These are phyloP conservation scores for Sporisorium sorghi DNA, from an alignment of 1,284 basidiomycete species.

Conservation along the genomic window DNA sequence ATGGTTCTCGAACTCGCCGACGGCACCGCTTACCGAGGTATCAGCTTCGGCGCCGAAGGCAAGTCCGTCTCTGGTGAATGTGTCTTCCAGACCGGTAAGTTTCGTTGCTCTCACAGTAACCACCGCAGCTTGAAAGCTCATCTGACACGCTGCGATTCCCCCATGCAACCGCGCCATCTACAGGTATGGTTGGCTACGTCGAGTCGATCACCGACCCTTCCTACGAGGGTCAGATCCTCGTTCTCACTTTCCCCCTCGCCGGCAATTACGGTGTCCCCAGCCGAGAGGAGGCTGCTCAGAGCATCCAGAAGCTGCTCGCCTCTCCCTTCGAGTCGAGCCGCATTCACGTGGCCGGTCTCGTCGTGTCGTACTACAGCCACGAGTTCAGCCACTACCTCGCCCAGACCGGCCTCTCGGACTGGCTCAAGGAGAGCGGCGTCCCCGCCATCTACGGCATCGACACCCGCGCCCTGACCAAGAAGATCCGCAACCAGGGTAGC, in stretches of 20 bases:
- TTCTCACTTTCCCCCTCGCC: conserved; percentile 95
- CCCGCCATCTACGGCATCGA: conserved; percentile 97
- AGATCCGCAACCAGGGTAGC: conserved; percentile 90
- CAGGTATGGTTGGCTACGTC: conserved; percentile 90
- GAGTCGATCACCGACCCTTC: conserved; percentile 99
- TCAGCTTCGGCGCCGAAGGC: conserved; percentile 90
- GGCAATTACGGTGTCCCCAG: conserved; percentile 99
- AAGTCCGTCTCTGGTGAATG: conserved; percentile 97
- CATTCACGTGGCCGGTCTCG: conserved; percentile 91
- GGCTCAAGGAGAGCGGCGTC: conserved; percentile 94
- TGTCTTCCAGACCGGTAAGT: conserved; percentile 97
- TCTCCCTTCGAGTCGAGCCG: conserved; percentile 87
- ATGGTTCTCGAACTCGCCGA: conserved; percentile 90
- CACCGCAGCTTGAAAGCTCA: conserved; percentile 8
- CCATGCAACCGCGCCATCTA: conserved; percentile 10
- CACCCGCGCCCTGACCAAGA: conserved; percentile 96
- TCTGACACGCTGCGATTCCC: conserved; percentile 27
- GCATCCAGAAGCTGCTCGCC: conserved; percentile 71
- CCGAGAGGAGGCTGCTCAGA: conserved; percentile 72
- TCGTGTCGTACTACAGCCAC: conserved; percentile 89
- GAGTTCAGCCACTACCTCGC: conserved; percentile 97
- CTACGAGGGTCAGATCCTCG: conserved; percentile 97
- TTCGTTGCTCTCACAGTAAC: conserved; percentile 1
- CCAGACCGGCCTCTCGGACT: conserved; percentile 84
- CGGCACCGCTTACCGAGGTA: conserved; percentile 87